Base-by-base conservation (phyloP, 495 filamentous ascomycete genomes). In the Lophium mytilinum region DNA sequence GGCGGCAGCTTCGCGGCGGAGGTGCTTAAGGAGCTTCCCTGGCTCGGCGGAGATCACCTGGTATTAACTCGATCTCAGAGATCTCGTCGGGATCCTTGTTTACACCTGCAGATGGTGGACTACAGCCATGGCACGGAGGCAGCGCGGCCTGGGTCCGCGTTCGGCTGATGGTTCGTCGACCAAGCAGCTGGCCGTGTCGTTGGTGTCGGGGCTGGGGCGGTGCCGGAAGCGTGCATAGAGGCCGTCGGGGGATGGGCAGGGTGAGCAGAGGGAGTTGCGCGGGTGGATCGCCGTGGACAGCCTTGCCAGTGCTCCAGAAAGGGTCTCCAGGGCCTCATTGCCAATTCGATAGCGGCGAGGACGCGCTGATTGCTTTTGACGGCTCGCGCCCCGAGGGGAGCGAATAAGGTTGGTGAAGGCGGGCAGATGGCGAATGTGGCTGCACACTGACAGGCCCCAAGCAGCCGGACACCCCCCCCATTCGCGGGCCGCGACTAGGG, bases 91-190 rank as follows among this genome's bases (percentile, higher is more conserved):
- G n/a, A 62, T 46, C 63, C 63, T 52, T 62, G 58, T 37, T 48
- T 46, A 47, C 46, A 58, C 54, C 59, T 62, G 63, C 63, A 66
- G 55, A 57, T 46, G 63, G 46, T 60, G 63, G 63, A 66, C 60
- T 59, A 62, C 62, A 62, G 62, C 62, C 58, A 58, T 55, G 49
- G 42, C 62, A 58, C 55, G 55, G 63, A 41, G 12, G 54, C 55
- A 49, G 33, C 24, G 43, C 39, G 50, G 54, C 52, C 50, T 53
- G 54, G 57, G 57, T 48, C 59, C 37, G 47, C 41, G 63, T 66
- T 66, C 63, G 63, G 63, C 63, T 66, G 58, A 66, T 66, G n/a
- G 58, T 66, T 66, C 63, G 60, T 66, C 56, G 59, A 18, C 7
- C 15, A 37, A 15, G 17, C 50, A 15, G 21, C n/a, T n/a, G 46